Base-by-base conservation (phyloP, 2,329 filamentous ascomycete species). In the Xylariomycetidae sp. region DNA sequence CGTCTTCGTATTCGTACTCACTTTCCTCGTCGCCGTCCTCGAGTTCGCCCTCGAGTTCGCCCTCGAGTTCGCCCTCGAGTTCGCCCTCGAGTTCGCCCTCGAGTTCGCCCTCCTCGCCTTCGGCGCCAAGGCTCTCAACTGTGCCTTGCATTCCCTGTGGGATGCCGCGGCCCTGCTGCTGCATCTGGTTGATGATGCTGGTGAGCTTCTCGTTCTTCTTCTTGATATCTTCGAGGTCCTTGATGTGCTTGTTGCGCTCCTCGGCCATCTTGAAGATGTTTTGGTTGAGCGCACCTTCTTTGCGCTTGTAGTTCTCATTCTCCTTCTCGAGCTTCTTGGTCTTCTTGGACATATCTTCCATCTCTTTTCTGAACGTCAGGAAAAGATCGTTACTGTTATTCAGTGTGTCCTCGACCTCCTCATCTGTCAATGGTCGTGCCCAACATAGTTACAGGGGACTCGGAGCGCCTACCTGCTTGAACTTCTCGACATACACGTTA, bases 311-410 rank as follows among this genome's bases (percentile, higher is more conserved):
- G 13, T 77, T 82, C 49, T 92, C 82, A 52, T 98, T 96, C 55
- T 98, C 92, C 63, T 95, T 95, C 60, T 98, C 92, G 33, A 98
- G 70, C 17, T 88, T 82, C 63, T 95, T 95, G 5, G 90, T 95
- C 67, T 96, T 96, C 67, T 95, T 95, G 1, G 89, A 95, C 89
- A 96, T 96, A 55, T 96, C 92, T 63, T 96, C 92, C 89, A 96
- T 96, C 63, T 96, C 92, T 65, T 95, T 95, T 34, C 90, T 79
- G 64, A 96, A 96, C 1, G 92, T 95, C 47, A 95, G 69, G 61
- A 96, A 96, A 34, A 96, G 70, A 58, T 96, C 92, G 66, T 96
- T 96, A 62, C 87, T 95, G 58, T 95, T 96, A 64, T 95, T 96
- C 32, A 96, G 74, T 23, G 90, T 96, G 63, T 96, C 92, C 74